A percentile compares a stretch with the other conserved stretches of the same genome.
phyloP scores from a whole-genome alignment of 305 asterid genomes.

The Fraxinus sp. region DNA sequence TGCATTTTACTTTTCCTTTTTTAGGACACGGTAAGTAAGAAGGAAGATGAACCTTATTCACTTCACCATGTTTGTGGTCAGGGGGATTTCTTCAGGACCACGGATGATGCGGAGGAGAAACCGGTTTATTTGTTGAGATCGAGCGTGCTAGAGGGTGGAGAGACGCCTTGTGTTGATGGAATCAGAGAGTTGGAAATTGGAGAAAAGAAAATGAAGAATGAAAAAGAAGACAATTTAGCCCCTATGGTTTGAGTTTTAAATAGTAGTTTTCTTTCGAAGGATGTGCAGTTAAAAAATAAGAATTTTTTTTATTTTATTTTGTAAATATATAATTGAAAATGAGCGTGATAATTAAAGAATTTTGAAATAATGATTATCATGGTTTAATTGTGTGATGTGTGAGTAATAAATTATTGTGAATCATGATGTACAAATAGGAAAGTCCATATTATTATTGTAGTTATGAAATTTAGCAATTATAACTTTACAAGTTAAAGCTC shows the following conservation, averaged over 20 bases:
- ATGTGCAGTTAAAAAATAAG: too few relatives aligned
- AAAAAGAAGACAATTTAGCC: background rate
- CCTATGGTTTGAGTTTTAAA: background rate
- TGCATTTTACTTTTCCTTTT: background rate
- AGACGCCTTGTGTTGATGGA: background rate
- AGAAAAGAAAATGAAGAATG: background rate
- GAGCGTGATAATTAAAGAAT: background rate
- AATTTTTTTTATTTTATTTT: too few relatives aligned
- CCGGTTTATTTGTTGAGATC: background rate
- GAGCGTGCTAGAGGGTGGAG: background rate
- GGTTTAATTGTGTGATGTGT: background rate
- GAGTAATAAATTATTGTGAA: background rate
- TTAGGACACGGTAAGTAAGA: background rate
- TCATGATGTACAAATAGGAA: background rate
- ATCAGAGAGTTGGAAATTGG: background rate
- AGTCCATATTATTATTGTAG: background rate
- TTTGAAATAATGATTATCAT: too few relatives aligned
- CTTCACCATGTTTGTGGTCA: background rate
- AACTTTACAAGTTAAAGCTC: background rate
- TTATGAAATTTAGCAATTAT: background rate
- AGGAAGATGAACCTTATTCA: background rate
- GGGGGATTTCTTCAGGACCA: background rate
- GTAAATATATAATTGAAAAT: too few relatives aligned
- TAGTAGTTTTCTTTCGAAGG: too few relatives aligned
- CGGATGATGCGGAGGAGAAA: background rate